Evolutionary conservation across 139 green algal species (phyloP), one percentile per base, ranked within the genome.

Genomic region (Coelastrella sp.): DNA sequence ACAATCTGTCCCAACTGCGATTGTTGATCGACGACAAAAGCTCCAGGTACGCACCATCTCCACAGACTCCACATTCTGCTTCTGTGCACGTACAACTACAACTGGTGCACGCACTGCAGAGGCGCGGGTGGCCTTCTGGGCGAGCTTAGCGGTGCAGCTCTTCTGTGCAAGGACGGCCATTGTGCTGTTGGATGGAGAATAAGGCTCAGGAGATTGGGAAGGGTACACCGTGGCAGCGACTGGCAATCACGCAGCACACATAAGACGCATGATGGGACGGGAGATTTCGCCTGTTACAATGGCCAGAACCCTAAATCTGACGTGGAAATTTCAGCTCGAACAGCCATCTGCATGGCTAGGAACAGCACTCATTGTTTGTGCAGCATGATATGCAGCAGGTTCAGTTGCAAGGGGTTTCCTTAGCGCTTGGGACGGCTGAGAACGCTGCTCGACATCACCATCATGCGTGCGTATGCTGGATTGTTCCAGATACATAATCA

Each of bases 11-110:
- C 15, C 68, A 24, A 25, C 65, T 20, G 73, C 80, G 81, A 24
- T 59, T 81, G 74, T 59, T 58, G 74, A 57, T 60, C 74, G 27
- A 57, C 15, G 7, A 58, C 17, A 9, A 4, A 19, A 19, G 25
- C 25, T 58, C 10, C 25, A 22, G 74, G 0, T 58, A 90, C 61
- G 57, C 49, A 83, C 65, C 80, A 90, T 66, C 63, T 68, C 89
- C 65, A 63, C 60, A 70, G 83, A 65, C 83, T 88, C 87, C 91
- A 94, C 91, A 89, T 95, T 92, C 82, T 95, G 79, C 65, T 92
- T 86, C 91, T 93, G 88, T 24, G 95, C 95, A 68, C 92, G 92
- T 20, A 97, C 93, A 85, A 83, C 80, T 15, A 97, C 90, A 60
- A 96, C 93, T 35, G 94, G 68, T 73, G 89, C 78, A 83, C 90